Evolutionary conservation across 2,329 filamentous ascomycete genomes (phyloP), one percentile per base, ranked within the genome.

Genomic region (Cercospora sp.): DNA sequence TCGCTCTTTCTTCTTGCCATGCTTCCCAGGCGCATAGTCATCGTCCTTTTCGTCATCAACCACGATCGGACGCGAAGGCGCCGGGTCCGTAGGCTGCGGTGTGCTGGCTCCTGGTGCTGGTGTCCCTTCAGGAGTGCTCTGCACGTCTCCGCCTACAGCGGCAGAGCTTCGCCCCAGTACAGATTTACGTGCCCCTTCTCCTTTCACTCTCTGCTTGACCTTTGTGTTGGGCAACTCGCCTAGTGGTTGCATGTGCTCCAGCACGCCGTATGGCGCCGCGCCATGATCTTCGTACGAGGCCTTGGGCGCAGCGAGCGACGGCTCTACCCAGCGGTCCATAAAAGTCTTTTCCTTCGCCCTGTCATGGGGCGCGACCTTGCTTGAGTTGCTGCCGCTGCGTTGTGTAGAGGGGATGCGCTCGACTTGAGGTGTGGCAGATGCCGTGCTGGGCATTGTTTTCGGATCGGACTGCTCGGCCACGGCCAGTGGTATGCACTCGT

Each of bases 211-310:
- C 69, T 83, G 82, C 80, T 88, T 87, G 72, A 89, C 83, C 77
- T 87, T 86, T 59, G 85, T 80, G 23, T 84, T 85, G 12, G 93
- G 93, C 73, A 89, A 84, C 64, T 89, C 86, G 48, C 93, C 93
- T 65, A 97, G 82, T 28, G 93, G 90, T 63, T 89, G 89, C 93
- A 96, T 96, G 75, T 90, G 90, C 79, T 92, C 90, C 67, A 96
- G 83, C 18, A 96, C 91, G 71, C 91, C 91, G 60, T 75, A 87
- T 60, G 90, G 85, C 75, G 90, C 83, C 73, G 95, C 85, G 55
- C 91, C 91, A 77, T 87, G 83, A 73, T 96, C 92, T 82, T 92
- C 88, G 77, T 90, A 96, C 77, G 91, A 94, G 10, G 93, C 84
- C 58, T 82, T 82, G 42, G 70, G 69, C 58, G 84, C 83, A 67